These are phyloP conservation scores for Mycena sp. DNA, from an alignment of 1,284 basidiomycete genomes.

Conservation along the genomic window DNA sequence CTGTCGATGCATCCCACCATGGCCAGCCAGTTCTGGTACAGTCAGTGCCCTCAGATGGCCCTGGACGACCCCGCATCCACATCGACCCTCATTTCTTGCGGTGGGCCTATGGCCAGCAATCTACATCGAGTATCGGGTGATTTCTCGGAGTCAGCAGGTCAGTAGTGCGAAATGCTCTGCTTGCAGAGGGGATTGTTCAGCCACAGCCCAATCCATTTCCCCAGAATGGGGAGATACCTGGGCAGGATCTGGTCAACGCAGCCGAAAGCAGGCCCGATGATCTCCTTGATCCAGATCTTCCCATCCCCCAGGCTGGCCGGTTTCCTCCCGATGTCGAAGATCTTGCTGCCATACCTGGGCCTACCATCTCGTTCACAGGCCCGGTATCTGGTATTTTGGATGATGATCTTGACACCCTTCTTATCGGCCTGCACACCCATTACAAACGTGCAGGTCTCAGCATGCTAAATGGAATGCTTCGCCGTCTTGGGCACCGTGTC, in stretches of 20 bases:
- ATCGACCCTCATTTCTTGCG: constrained; percentile 37
- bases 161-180: constrained; percentile 28
- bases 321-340: neutral
- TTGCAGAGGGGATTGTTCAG: constrained; percentile 32
- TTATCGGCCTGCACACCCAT: constrained; percentile 30
- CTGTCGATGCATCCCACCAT: constrained; percentile 34
- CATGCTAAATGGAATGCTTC: constrained; percentile 31
- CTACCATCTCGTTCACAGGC: neutral
- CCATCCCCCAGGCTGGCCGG: neutral
- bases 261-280: neutral
- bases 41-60: constrained; percentile 25
- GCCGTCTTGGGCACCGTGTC: constrained; percentile 12
- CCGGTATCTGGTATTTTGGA: constrained; percentile 21
- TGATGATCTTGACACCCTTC: constrained; percentile 12
- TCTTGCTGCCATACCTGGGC: neutral
- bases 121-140: constrained; percentile 28
- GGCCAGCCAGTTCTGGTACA: constrained; percentile 31
- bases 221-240: too few species aligned
- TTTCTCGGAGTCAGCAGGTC: constrained; percentile 33
- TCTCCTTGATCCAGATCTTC: constrained; percentile 5
- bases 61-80: constrained; percentile 32
- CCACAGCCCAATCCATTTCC: constrained; percentile 9
- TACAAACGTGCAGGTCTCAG: constrained; percentile 46
- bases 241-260: neutral
- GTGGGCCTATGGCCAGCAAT: constrained; percentile 32